phyloP scores from a whole-genome alignment of 139 green algal species.

The Monoraphidium neglectum region DNA sequence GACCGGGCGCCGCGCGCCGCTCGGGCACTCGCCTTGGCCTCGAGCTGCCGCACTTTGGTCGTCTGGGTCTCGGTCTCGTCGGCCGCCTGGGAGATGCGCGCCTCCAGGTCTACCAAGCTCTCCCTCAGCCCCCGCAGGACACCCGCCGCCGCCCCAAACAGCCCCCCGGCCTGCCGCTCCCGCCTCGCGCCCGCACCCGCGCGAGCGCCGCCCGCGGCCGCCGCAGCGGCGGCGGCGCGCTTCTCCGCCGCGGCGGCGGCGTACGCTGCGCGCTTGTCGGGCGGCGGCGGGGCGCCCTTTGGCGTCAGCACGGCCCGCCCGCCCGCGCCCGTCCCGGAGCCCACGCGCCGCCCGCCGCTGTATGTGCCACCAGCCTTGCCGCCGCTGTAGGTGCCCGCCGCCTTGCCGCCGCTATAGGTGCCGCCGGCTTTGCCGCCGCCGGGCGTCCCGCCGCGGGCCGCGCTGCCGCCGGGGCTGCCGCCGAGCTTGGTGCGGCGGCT shows the following conservation, averaged over 20 bases:
- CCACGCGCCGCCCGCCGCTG: no score
- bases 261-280: constrained; percentile 52
- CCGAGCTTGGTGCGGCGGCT: no score
- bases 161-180: neutral
- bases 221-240: neutral
- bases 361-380: no score
- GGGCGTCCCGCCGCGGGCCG: no score
- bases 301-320: no score
- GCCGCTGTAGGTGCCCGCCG: no score
- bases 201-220: neutral
- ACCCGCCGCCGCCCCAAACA: constrained; percentile 26
- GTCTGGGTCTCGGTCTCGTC: constrained; percentile 52
- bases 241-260: no score
- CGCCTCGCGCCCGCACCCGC: neutral
- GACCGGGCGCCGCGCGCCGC: neutral
- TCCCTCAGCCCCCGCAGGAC: constrained; percentile 47
- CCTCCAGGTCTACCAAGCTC: constrained; percentile 80
- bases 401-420: no score
- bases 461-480: no score
- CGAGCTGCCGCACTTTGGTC: constrained; percentile 30
- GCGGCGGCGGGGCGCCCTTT: no score
- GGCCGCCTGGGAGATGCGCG: constrained; percentile 53
- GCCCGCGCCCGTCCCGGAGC: no score
- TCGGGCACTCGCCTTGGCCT: constrained; percentile 24
- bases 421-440: no score